Evolutionary conservation across 768 basidiomycete genomes (phyloP), one percentile per base, ranked within the genome.

Genomic region (Tylopilus vinaceipallidus): DNA sequence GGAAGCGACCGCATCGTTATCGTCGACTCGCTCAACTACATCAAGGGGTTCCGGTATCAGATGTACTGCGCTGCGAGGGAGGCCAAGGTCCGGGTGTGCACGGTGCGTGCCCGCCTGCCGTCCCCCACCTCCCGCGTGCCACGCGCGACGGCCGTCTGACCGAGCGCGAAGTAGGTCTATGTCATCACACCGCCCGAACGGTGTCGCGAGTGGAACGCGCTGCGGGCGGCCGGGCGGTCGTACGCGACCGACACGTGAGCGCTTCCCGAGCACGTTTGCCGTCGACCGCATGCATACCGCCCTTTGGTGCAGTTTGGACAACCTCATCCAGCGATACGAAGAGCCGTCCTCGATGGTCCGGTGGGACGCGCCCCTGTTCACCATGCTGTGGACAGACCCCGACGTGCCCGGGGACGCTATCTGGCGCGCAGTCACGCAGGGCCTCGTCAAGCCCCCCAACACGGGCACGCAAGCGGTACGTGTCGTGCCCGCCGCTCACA

Each of bases 271-370:
- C 13, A 17, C 27, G 7, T 42, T 42, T 16, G 13, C 13, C 19
- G 13, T 13, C 19, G 14, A 19, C 4, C 19, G 29, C 23, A 24
- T 2, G 38, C 3, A 16, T 20, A 41, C 4, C 27, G 27, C 5
- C 2, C 19, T 2, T 14, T 42, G 16, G 13, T 27, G 6, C n/a
- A 55, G 51, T 8, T 32, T 49, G 47, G 47, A 60, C 16, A 57
- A 52, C 65, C 80, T 99, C 3, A 68, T 98, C 30, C 75, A 86
- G 61, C 78, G 95, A 43, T 98, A 84, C 59, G 97, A 99, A 71
- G 97, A 98, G 60, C 97, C 97, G 0, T 94, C 91, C 0, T 95
- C 94, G 4, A 95, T 95, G 88, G 95, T 91, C n/a, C 83, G 95
- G 42, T 99, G 95, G 95, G 95, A 99, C 67, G 90, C 95, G 0